A percentile compares a stretch with the other conserved stretches of the same genome.
phyloP scores from a whole-genome alignment of 2,329 filamentous ascomycete genomes.

The Sclerotiophoma versabilis region DNA sequence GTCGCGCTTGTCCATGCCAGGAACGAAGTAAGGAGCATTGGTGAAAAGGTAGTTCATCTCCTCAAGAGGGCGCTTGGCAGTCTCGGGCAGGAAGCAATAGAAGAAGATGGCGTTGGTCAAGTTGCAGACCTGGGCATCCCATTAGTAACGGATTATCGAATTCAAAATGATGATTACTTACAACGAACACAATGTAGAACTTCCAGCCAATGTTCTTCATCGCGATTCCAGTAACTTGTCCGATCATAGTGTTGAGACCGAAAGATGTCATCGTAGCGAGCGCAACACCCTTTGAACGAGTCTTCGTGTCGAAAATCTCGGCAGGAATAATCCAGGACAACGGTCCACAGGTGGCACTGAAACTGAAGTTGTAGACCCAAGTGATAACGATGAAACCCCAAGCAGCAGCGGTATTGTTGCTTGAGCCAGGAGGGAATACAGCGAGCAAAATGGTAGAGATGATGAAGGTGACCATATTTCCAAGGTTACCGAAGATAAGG shows the following conservation, averaged over 20 bases:
- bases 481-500: conserved; percentile 74
- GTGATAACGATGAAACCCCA: conserved; percentile 81
- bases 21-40: conserved; percentile 69
- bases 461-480: conserved; percentile 76
- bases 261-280: conserved; percentile 77
- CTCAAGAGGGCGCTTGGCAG: conserved; percentile 68
- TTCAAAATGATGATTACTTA: conserved; percentile 34
- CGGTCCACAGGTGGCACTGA: conserved; percentile 74
- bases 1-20: conserved; percentile 61
- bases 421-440: conserved; percentile 66
- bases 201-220: conserved; percentile 62
- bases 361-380: conserved; percentile 82
- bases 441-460: conserved; percentile 66
- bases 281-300: conserved; percentile 75
- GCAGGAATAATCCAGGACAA: conserved; percentile 70
- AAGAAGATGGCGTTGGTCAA: conserved; percentile 73
- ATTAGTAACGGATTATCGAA: neutral
- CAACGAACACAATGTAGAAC: conserved; percentile 68
- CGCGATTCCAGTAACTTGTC: conserved; percentile 70
- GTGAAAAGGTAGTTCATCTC: conserved; percentile 73
- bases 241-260: conserved; percentile 80
- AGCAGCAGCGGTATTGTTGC: conserved; percentile 62
- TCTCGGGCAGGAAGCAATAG: conserved; percentile 72
- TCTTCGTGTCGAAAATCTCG: conserved; percentile 80
- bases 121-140: conserved; percentile 63